These are phyloP conservation scores for Thymus mandschuricus DNA, from an alignment of 257 asterid species.

Conservation along the genomic window DNA sequence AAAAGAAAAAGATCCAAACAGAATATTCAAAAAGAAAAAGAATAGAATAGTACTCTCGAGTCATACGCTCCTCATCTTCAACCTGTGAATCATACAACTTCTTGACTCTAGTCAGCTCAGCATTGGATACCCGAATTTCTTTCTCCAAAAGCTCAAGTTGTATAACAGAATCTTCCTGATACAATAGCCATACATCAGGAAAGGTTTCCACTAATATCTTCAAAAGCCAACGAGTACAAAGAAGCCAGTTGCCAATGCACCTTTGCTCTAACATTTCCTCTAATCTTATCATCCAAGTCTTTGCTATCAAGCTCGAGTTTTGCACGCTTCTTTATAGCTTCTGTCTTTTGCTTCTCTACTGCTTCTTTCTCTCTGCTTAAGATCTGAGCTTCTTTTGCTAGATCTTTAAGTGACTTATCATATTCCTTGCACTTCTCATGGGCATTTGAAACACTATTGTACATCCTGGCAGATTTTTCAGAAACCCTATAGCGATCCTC, in stretches of 20 bases:
- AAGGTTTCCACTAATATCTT: slow-evolving; percentile 23
- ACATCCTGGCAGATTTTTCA: slow-evolving; percentile 68
- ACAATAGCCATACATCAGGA: slow-evolving; percentile 33
- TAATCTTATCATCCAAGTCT: slow-evolving; percentile 84
- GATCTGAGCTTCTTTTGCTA: slow-evolving; percentile 78
- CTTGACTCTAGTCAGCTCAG: slow-evolving; percentile 65
- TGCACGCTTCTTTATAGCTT: slow-evolving; percentile 86
- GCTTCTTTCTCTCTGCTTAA: slow-evolving; percentile 85
- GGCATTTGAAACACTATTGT: slow-evolving; percentile 70
- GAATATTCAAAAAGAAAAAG: not conserved
- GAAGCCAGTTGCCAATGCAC: slow-evolving; percentile 42
- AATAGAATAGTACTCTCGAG: slow-evolving; percentile 66
- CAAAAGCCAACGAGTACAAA: slow-evolving; percentile 23
- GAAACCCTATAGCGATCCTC: slow-evolving; percentile 70
- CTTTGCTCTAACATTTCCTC: slow-evolving; percentile 74
- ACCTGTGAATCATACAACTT: slow-evolving; percentile 65
- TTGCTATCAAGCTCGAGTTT: slow-evolving; percentile 90
- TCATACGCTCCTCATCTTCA: slow-evolving; percentile 80
- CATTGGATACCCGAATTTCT: slow-evolving; percentile 72
- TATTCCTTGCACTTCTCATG: slow-evolving; percentile 85
- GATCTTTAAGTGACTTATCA: slow-evolving; percentile 78
- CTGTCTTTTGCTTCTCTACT: slow-evolving; percentile 80
- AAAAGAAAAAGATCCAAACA: no score
- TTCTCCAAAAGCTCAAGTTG: slow-evolving; percentile 81
- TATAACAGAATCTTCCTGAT: slow-evolving; percentile 79